Evolutionary conservation across 106 monocot genomes (phyloP).

Genomic region (Phalaenopsis aphrodite): DNA sequence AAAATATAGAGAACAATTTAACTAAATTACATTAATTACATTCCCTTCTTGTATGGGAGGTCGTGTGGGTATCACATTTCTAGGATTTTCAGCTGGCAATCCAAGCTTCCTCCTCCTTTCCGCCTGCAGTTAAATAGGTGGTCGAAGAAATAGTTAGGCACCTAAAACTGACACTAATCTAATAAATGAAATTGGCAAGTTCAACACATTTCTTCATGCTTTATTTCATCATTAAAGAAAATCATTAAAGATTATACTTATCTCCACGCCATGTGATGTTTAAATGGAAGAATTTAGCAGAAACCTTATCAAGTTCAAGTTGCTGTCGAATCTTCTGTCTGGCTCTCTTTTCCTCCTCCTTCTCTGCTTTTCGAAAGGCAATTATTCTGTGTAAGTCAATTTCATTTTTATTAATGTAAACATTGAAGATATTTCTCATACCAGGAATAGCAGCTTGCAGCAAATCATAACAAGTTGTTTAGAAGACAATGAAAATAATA

Average conservation of each 20-base stretch:
- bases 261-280: background rate
- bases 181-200: background rate
- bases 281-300: background rate
- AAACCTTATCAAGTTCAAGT: constrained; percentile 75
- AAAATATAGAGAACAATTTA: background rate
- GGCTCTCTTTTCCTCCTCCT: constrained; percentile 76
- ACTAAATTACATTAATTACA: constrained; percentile 20
- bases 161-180: background rate
- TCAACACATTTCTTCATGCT: background rate
- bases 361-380: constrained; percentile 43
- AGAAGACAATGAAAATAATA: background rate
- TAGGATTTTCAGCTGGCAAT: constrained; percentile 41
- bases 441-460: background rate
- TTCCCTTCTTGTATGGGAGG: constrained; percentile 36
- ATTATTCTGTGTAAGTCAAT: constrained; percentile 35
- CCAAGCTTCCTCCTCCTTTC: constrained; percentile 82
- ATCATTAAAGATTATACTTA: background rate
- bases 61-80: constrained; percentile 16
- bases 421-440: background rate
- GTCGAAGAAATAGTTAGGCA: background rate
- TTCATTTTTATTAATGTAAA: background rate
- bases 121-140: constrained; percentile 30
- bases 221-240: background rate
- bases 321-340: constrained; percentile 62
- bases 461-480: background rate